Base-by-base conservation (phyloP, 202 grass and related monocot genomes). In the Panicum virgatum region DNA sequence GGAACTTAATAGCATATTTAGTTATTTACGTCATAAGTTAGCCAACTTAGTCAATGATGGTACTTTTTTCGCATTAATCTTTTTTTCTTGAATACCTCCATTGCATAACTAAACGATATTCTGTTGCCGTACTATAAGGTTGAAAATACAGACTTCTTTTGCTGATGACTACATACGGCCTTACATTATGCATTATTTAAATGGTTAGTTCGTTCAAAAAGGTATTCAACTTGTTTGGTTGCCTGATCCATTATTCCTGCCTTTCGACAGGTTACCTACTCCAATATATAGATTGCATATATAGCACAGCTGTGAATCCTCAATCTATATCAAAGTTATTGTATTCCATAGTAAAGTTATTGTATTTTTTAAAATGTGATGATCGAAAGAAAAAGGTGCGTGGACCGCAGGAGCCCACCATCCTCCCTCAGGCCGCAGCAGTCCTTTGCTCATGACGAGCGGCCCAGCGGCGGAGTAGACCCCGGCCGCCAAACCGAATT, bases 191-290 rank as follows among this genome's bases (percentile, higher is more conserved):
- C 20, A 66, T 29, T 19, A n/a, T 30, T 26, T 12, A 58, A 58
- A 3, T 58, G n/a, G 22, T 25, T 26, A 12, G 54, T 58, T 57
- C 20, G 53, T 57, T 58, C 54, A 27, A 1, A 59, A 59, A 59
- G 22, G 13, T 59, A 26, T 59, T 29, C 47, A 23, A 12, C 53
- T 48, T n/a, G 30, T 32, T 66, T 74, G 60, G 61, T 75, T 34
- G 61, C 37, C 7, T 16, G 34, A 52, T n/a, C 22, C 59, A 22
- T 75, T 22, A 22, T 75, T 22, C 20, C 63, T 54, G 69, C n/a
- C 3, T 72, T 58, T 54, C 16, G 59, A 66, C 80, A 83, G 22
- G 36, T 43, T 48, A 66, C 9, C 80, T 39, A 32, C 59, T 56
- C 59, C 47, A 22, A 64, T 7, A 53, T 7, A n/a, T 15, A 53